Conservation (phyloP, 2,329 filamentous ascomycete species). For the Alternaria rosae region DNA sequence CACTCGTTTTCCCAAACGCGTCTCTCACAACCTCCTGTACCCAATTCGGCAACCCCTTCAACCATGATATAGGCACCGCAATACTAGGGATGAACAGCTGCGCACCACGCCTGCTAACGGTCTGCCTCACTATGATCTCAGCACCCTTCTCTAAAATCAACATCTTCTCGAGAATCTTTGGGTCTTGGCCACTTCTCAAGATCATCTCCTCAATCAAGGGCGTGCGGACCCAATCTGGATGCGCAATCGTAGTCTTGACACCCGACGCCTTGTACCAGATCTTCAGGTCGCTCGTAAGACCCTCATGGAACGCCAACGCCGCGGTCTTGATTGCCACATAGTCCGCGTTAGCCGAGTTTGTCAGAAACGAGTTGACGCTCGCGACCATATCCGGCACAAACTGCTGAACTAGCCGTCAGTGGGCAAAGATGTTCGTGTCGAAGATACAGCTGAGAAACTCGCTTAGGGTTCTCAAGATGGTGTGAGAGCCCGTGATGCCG, state of each 20-base stretch:
- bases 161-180: constrained; percentile 23
- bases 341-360: constrained; percentile 20
- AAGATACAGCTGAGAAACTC: constrained; percentile 18
- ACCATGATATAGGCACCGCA: constrained; percentile 2
- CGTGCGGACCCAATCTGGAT: constrained; percentile 48
- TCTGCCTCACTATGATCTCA: constrained; percentile 49
- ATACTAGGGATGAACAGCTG: constrained; percentile 37
- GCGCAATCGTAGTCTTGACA: constrained; percentile 29
- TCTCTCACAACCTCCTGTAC: constrained; percentile 6
- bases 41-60: constrained; percentile 6
- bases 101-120: constrained; percentile 44
- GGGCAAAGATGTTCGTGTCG: constrained; percentile 26
- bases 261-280: constrained; percentile 40
- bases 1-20: constrained; percentile 6
- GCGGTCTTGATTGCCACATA: constrained; percentile 29
- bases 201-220: constrained; percentile 35
- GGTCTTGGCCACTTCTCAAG: constrained; percentile 37
- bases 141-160: constrained; percentile 45
- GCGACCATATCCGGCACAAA: constrained; percentile 35
- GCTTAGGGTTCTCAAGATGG: constrained; percentile 13
- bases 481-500: constrained; percentile 19
- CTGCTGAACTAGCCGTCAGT: constrained; percentile 23
- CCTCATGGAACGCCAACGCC: constrained; percentile 28
- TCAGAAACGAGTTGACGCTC: constrained; percentile 21
- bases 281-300: constrained; percentile 43